Percentiles rank a stretch among this genome's conserved stretches.
Conservation (phyloP, 2,329 filamentous ascomycete species). For the Dactylellina cionopaga region DNA sequence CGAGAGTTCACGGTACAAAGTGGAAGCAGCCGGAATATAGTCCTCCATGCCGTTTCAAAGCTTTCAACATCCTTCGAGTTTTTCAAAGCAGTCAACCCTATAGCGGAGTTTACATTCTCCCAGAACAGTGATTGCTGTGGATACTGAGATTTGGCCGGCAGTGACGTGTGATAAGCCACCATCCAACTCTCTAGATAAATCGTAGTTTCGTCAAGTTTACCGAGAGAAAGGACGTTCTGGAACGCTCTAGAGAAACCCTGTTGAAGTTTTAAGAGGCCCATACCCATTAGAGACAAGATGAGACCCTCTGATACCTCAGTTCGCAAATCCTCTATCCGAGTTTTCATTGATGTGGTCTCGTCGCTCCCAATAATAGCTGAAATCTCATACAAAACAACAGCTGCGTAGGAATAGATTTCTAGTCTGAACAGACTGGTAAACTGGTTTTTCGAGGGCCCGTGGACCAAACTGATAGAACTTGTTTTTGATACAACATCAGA, state of each 20-base stretch:
- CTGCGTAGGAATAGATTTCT: conserved; percentile 9
- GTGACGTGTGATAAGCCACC: conserved; percentile 67
- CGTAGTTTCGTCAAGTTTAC: conserved; percentile 4
- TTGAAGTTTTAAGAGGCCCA: background rate
- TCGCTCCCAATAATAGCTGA: background rate
- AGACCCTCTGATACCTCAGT: conserved; percentile 9
- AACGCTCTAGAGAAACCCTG: conserved; percentile 2
- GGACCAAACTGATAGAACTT: background rate
- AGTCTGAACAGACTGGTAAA: conserved; percentile 2
- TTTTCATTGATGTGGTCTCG: background rate
- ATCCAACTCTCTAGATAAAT: conserved; percentile 68
- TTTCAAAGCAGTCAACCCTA: conserved; percentile 56
- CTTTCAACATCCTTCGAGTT: conserved; percentile 16
- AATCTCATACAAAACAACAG: conserved; percentile 12
- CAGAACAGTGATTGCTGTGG: conserved; percentile 53
- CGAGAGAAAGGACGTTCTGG: background rate
- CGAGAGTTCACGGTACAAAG: conserved; percentile 69
- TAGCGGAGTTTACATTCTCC: conserved; percentile 61
- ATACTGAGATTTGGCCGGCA: background rate
- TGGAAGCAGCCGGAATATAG: conserved; percentile 71
- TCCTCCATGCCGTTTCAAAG: conserved; percentile 70
- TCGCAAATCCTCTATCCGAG: background rate
- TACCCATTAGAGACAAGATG: conserved; percentile 5
- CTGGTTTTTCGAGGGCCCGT: background rate
- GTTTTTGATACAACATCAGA: conserved; percentile 19